These are phyloP conservation scores for Yarrowia deformans DNA, from an alignment of 805 yeast species.

Conservation along the genomic window DNA sequence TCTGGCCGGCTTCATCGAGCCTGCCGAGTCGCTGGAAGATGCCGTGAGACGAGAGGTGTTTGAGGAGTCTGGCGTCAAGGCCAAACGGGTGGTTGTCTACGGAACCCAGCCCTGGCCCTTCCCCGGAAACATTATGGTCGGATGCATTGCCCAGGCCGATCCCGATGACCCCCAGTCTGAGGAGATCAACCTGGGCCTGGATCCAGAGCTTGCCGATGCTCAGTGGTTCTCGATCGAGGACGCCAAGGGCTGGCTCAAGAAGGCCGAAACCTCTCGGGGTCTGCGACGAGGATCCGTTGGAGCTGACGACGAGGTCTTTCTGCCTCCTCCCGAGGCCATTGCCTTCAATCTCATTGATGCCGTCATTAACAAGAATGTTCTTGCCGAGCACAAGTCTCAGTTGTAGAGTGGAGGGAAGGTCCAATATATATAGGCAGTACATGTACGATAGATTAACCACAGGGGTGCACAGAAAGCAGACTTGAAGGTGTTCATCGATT, in stretches of 20 bases:
- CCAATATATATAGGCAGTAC: background rate
- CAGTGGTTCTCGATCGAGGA: constrained; percentile 72
- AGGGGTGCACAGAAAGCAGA: too few species aligned
- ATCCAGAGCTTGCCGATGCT: constrained; percentile 85
- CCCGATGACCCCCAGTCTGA: constrained; percentile 56
- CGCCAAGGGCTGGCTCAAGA: constrained; percentile 21
- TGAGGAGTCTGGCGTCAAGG: constrained; percentile 92
- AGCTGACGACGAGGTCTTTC: constrained; percentile 37
- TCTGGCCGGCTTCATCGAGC: constrained; percentile 96
- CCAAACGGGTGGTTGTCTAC: constrained; percentile 63
- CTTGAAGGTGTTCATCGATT: too few species aligned
- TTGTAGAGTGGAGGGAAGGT: background rate
- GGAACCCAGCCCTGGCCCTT: constrained; percentile 97
- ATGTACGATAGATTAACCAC: constrained; percentile 7
- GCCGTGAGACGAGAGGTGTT: constrained; percentile 89
- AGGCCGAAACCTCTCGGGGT: constrained; percentile 13
- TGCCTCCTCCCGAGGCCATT: constrained; percentile 51
- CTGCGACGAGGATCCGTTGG: constrained; percentile 28
- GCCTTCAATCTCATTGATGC: constrained; percentile 50
- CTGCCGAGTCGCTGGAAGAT: constrained; percentile 88
- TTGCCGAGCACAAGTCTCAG: constrained; percentile 13
- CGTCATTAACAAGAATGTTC: constrained; percentile 37
- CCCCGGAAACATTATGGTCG: constrained; percentile 92
- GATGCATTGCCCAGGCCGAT: constrained; percentile 84
- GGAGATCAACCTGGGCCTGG: constrained; percentile 73